phyloP scores from a whole-genome alignment of 2,329 filamentous ascomycete species.

The Arthroderma sp. region DNA sequence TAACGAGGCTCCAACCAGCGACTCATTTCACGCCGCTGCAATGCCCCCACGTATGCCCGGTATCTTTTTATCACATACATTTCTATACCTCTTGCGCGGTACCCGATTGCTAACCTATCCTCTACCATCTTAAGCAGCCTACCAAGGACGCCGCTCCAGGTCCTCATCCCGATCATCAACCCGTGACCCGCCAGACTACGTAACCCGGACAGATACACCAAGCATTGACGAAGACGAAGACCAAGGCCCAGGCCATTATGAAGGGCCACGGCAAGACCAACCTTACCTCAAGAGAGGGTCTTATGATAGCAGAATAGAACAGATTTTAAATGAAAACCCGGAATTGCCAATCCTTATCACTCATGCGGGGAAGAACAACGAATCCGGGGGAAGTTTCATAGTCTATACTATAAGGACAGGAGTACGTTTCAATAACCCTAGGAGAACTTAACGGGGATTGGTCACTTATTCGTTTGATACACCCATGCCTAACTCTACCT shows the following conservation, averaged over 20 bases:
- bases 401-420: conserved; percentile 95
- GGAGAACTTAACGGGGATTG: background rate
- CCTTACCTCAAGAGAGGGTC: conserved; percentile 59
- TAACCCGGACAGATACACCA: conserved; percentile 39
- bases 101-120: background rate
- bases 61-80: background rate
- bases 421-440: conserved; percentile 39
- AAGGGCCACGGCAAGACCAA: conserved; percentile 37
- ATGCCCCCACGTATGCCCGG: conserved; percentile 32
- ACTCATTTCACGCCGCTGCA: conserved; percentile 49
- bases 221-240: conserved; percentile 25
- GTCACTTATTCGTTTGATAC: background rate
- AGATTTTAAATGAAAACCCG: conserved; percentile 91
- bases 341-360: conserved; percentile 82
- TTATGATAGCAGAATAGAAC: conserved; percentile 91
- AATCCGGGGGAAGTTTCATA: conserved; percentile 85
- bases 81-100: background rate
- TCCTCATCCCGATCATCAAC: conserved; percentile 60
- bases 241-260: conserved; percentile 15
- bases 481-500: conserved; percentile 2
- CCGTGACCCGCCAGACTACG: conserved; percentile 49
- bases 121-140: conserved; percentile 19
- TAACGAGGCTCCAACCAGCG: conserved; percentile 62
- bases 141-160: conserved; percentile 51
- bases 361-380: conserved; percentile 86